A percentile compares a stretch with the other conserved stretches of the same genome.
phyloP scores from a whole-genome alignment of 2,329 filamentous ascomycete genomes.

The Verticillium nonalfalfae region DNA sequence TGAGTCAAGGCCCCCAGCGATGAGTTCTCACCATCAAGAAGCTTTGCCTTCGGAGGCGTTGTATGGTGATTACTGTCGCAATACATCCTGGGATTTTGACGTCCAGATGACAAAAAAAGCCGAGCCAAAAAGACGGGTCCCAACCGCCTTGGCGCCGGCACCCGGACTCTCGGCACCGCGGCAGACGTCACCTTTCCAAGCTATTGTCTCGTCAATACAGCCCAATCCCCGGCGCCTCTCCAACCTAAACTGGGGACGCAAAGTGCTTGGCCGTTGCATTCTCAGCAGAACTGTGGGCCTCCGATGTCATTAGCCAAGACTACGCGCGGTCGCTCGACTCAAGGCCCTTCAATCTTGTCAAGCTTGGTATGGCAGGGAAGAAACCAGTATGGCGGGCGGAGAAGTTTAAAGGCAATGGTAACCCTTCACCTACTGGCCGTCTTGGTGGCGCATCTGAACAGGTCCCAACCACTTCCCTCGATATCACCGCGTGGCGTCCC shows the following conservation, averaged over 20 bases:
- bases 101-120: background rate
- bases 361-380: background rate
- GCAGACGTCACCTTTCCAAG: background rate
- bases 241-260: background rate
- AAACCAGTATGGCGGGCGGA: background rate
- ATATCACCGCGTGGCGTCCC: background rate
- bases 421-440: background rate
- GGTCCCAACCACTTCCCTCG: background rate
- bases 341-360: background rate
- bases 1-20: too few relatives aligned
- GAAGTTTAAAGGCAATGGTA: background rate
- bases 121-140: background rate
- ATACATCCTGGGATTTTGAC: background rate
- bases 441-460: background rate
- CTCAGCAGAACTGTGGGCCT: background rate
- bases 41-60: too few relatives aligned
- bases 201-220: background rate
- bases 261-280: background rate
- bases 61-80: too few relatives aligned
- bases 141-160: background rate
- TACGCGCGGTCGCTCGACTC: background rate
- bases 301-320: background rate
- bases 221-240: background rate
- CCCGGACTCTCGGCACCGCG: background rate
- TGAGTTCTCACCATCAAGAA: too few relatives aligned